These are phyloP conservation scores for Diversispora epigaea DNA, from an alignment of 192 early-diverging fungal species.

Conservation along the genomic window DNA sequence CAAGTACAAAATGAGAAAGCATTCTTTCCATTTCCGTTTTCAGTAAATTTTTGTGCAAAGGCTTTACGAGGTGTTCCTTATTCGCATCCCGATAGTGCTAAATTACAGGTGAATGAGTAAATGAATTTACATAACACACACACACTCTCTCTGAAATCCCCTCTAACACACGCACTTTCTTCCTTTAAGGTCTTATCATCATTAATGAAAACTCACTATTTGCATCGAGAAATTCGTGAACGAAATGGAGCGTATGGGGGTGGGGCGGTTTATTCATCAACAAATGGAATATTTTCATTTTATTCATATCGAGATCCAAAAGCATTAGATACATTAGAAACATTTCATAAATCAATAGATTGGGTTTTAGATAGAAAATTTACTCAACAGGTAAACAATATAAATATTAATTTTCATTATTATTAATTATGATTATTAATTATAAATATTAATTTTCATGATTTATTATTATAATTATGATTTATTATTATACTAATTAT, in stretches of 20 bases:
- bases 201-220: slow-evolving; percentile 78
- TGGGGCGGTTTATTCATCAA: slow-evolving; percentile 71
- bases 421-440: not conserved
- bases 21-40: slow-evolving; percentile 82
- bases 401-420: not conserved
- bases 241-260: slow-evolving; percentile 97
- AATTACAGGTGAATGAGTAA: slow-evolving; percentile 58
- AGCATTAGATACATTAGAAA: slow-evolving; percentile 68
- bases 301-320: slow-evolving; percentile 93
- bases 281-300: slow-evolving; percentile 81
- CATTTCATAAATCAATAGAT: slow-evolving; percentile 61
- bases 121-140: too few species aligned
- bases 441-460: not conserved
- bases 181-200: slow-evolving; percentile 63
- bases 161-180: not conserved
- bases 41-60: slow-evolving; percentile 81
- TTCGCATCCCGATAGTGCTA: slow-evolving; percentile 75
- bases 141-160: too few species aligned
- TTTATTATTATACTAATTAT: not conserved
- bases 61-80: slow-evolving; percentile 81
- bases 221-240: slow-evolving; percentile 97
- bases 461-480: not conserved
- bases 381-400: slow-evolving; percentile 40
- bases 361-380: slow-evolving; percentile 64
- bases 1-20: slow-evolving; percentile 53